Evolutionary conservation across 495 filamentous ascomycete species (phyloP), one percentile per base, ranked within the genome.

Genomic region (Aspergillus cristatus): DNA sequence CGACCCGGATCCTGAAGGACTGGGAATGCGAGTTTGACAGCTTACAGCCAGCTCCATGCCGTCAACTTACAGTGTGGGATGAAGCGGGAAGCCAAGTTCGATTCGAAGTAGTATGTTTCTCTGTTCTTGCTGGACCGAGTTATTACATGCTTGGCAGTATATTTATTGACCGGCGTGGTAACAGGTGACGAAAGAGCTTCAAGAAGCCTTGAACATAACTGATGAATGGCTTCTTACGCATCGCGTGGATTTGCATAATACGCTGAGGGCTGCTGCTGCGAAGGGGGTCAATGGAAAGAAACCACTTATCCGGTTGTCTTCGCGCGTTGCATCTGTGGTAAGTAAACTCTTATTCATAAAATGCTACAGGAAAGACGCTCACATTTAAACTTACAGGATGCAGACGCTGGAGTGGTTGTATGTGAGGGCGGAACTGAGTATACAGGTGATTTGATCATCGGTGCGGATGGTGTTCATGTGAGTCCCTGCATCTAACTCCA

Each of bases 191-290:
- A 28, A 56, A 37, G 40, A 47, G 6, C 14, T 14, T 13, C 47
- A 31, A 37, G 31, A 33, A 14, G 5, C 28, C 1, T 13, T 54
- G 25, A 25, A 43, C 17, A 29, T 54, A 16, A 11, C 53, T 12
- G 34, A 55, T 49, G 43, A 62, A 47, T 43, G 50, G 45, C 3
- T 43, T 28, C 16, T 58, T 26, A 24, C 68, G 18, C 72, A 77
- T 58, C 57, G 75, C 3, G 70, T 75, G 3, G 74, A 72, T 53
- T 38, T 67, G 39, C 68, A 74, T 51, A 57, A 52, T 7, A 65
- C 64, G 33, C 45, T 79, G 17, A 54, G 58, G 25, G 38, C 42
- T 7, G 32, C 53, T 10, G 68, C 65, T 0, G 22, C 51, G 2
- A 25, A 54, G 58, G 33, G 11, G 6, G 45, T 55, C 6, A 42